Base-by-base conservation (phyloP, 1,139 yeast genomes). In the Yamadazyma atmosphaerica region DNA sequence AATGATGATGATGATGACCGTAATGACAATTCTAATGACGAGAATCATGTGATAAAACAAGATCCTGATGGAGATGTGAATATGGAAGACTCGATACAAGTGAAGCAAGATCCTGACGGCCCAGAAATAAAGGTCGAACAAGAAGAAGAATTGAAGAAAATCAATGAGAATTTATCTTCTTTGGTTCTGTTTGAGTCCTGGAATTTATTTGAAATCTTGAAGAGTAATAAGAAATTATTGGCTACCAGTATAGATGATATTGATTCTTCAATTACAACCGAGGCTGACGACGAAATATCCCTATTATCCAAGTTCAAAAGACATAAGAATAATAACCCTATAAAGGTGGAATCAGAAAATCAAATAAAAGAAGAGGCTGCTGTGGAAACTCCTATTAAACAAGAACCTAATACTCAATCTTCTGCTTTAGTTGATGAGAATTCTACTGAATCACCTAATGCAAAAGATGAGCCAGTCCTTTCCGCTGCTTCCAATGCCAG, bases 181-280 rank as follows among this genome's bases (percentile, higher is more conserved):
- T 65, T 83, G 28, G 74, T 85, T 1, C 62, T 74, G 3, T 81
- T 90, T 44, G 73, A 73, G 4, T 72, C 76, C 11, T 83, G 94
- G 76, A 79, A 79, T 50, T 63, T 90, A 30, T 64, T 65, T 23
- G 83, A 79, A 39, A 74, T 90, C 15, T 64, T 92, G 25, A 77
- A 78, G 43, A 72, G 84, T 34, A 95, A 92, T 4, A 77, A 77
- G 41, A 79, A 83, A 39, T 67, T 90, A 23, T 68, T 92, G 27
- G 95, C 89, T 1, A 67, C 89, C 3, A 81, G 85, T 24, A 83
- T 86, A 9, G 66, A 65, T 21, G 76, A 72, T 29, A 58, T 52
- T 32, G 61, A 55, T 33, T 38, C 54, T 0, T 34, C 49, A 2
- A 41, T 40, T 18, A 38, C 41, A 2, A 36, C 42, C 19, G 50